A percentile compares a stretch with the other conserved stretches of the same genome.
These are phyloP conservation scores for Boletus albobrunnescens DNA, from an alignment of 1,284 basidiomycete genomes.

Conservation along the genomic window DNA sequence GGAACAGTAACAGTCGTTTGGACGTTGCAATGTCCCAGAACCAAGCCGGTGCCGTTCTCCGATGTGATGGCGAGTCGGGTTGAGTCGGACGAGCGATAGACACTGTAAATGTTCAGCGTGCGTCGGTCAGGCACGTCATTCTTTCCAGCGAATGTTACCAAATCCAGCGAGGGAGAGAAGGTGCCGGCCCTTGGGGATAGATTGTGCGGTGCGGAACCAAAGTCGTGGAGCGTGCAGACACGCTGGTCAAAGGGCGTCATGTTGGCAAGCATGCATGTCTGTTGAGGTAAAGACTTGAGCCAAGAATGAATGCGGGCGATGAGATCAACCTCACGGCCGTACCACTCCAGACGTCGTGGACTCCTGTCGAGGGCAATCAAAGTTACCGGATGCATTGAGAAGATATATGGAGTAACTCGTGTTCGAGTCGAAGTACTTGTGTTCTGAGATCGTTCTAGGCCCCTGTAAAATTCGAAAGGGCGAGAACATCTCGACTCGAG, in stretches of 20 bases:
- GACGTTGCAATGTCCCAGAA: no score
- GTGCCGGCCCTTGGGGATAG: constrained; percentile 90
- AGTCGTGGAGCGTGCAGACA: constrained; percentile 85
- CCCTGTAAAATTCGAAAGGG: no score
- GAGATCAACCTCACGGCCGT: constrained; percentile 77
- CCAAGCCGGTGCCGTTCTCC: no score
- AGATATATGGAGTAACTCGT: constrained; percentile 96
- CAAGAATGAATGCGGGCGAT: not conserved
- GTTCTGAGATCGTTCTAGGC: constrained; percentile 95
- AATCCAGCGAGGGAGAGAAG: constrained; percentile 90
- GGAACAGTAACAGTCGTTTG: no score
- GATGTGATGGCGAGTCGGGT: no score
- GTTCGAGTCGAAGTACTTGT: constrained; percentile 83
- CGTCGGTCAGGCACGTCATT: constrained; percentile 91
- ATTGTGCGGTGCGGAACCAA: constrained; percentile 90
- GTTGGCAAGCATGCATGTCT: constrained; percentile 98
- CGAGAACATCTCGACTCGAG: no score
- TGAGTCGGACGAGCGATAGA: no score
- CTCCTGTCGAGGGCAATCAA: constrained; percentile 96
- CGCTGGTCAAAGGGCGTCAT: constrained; percentile 89
- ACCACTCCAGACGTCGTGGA: constrained; percentile 97
- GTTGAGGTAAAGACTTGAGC: constrained; percentile 5
- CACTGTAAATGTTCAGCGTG: constrained; percentile 74
- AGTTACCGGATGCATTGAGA: constrained; percentile 91
- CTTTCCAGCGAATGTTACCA: constrained; percentile 92